phyloP scores from a whole-genome alignment of 75 land plant species.

The Selaginella tamariscina region DNA sequence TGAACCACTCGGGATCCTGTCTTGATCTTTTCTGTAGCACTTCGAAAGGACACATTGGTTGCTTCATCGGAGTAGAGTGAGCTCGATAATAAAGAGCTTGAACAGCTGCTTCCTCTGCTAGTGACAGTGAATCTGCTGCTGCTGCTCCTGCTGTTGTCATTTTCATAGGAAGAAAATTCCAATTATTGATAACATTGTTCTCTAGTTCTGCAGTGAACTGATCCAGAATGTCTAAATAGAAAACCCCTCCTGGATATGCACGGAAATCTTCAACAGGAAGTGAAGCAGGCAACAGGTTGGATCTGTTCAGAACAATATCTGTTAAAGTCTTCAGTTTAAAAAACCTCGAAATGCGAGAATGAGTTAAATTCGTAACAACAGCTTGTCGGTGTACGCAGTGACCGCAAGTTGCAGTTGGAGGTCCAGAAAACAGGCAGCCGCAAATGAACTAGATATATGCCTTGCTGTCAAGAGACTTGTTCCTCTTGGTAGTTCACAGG shows the following conservation, averaged over 20 bases:
- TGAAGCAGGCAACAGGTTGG: no score
- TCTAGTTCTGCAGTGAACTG: not conserved
- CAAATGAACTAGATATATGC: no score
- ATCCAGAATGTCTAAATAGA: not conserved
- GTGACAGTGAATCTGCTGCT: not conserved
- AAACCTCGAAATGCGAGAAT: not conserved
- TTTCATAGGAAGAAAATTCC: not conserved
- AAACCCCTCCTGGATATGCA: not conserved
- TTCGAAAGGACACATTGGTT: not conserved
- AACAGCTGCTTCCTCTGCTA: not conserved
- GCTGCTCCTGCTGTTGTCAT: not conserved
- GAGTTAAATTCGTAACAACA: no score
- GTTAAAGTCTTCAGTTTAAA: not conserved
- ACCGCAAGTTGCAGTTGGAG: no score
- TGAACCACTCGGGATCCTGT: not conserved
- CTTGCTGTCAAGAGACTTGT: no score
- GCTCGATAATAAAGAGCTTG: not conserved
- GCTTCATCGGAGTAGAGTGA: not conserved
- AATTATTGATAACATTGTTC: not conserved
- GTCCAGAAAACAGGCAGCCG: no score
- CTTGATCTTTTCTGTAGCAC: not conserved
- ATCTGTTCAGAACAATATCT: not conserved
- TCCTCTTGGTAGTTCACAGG: no score
- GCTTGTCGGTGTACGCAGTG: no score
- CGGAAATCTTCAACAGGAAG: not conserved